Evolutionary conservation across 2,329 filamentous ascomycete genomes (phyloP).

Genomic region (Diaporthe humulicola): DNA sequence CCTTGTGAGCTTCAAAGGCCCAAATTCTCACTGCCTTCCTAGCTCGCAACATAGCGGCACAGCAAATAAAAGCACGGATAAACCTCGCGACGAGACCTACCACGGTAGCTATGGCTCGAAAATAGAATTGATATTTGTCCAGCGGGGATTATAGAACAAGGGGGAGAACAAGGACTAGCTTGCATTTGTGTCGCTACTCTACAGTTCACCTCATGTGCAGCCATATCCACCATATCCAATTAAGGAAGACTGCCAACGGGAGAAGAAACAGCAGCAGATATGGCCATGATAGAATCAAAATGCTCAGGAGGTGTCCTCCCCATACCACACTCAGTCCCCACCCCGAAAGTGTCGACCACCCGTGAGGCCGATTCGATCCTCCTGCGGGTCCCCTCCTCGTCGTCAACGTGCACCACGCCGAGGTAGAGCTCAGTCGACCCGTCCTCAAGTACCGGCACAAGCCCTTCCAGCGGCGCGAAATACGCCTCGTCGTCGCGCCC

Average conservation of each 20-base stretch:
- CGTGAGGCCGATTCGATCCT: not conserved
- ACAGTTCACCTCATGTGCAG: no score
- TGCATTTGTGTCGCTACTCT: not conserved
- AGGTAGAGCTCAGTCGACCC: not conserved
- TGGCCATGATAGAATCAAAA: not conserved
- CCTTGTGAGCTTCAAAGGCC: not conserved
- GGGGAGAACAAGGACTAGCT: no score
- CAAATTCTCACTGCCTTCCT: not conserved
- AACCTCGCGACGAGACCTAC: not conserved
- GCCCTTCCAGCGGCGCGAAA: not conserved
- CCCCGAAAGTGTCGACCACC: not conserved
- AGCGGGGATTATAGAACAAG: no score
- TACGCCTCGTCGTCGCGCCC: slow-evolving; percentile 15
- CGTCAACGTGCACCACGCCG: slow-evolving; percentile 16
- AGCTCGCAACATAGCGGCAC: not conserved
- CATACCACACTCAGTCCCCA: slow-evolving; percentile 20
- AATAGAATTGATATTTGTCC: not conserved
- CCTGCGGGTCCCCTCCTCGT: slow-evolving; percentile 15
- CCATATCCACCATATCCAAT: no score
- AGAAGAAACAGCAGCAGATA: slow-evolving; percentile 1
- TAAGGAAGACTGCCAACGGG: not conserved
- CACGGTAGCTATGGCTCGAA: no score
- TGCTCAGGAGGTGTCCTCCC: not conserved
- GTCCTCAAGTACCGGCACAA: not conserved
- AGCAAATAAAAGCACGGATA: not conserved